These are phyloP conservation scores for Castanea mollissima DNA, from an alignment of 306 rosid genomes.

Conservation along the genomic window DNA sequence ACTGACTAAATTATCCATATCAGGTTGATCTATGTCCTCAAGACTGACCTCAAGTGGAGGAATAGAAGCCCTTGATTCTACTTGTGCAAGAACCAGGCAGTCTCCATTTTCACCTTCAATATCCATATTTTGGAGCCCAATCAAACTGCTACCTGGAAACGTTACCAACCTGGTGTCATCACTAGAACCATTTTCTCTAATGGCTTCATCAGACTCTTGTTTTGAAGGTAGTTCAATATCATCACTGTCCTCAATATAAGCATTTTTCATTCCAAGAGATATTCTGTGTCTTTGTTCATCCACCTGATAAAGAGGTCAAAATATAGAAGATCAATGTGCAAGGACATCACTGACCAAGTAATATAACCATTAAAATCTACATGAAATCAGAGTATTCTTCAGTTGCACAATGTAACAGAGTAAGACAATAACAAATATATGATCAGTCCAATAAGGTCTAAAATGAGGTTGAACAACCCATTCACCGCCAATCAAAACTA, in stretches of 20 bases:
- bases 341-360: slow-evolving; percentile 11
- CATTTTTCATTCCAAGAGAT: slow-evolving; percentile 88
- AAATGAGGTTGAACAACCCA: neutral
- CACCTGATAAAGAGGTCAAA: slow-evolving; percentile 45
- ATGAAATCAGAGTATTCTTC: neutral
- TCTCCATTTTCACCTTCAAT: slow-evolving; percentile 40
- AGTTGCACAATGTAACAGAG: neutral
- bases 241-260: slow-evolving; percentile 38
- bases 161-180: slow-evolving; percentile 27
- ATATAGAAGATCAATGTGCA: neutral
- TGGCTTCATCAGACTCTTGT: slow-evolving; percentile 42
- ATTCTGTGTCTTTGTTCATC: slow-evolving; percentile 67
- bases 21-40: slow-evolving; percentile 57
- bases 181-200: slow-evolving; percentile 13
- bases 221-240: slow-evolving; percentile 27
- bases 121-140: slow-evolving; percentile 33
- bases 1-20: slow-evolving; percentile 23
- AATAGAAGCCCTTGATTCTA: slow-evolving; percentile 70
- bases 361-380: neutral
- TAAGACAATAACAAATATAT: neutral
- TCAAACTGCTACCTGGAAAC: slow-evolving; percentile 23
- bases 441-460: neutral
- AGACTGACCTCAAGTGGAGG: slow-evolving; percentile 84
- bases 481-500: neutral
- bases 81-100: slow-evolving; percentile 45